Evolutionary conservation across 208 protist species (phyloP).

Genomic region (Crithidia sp.): DNA sequence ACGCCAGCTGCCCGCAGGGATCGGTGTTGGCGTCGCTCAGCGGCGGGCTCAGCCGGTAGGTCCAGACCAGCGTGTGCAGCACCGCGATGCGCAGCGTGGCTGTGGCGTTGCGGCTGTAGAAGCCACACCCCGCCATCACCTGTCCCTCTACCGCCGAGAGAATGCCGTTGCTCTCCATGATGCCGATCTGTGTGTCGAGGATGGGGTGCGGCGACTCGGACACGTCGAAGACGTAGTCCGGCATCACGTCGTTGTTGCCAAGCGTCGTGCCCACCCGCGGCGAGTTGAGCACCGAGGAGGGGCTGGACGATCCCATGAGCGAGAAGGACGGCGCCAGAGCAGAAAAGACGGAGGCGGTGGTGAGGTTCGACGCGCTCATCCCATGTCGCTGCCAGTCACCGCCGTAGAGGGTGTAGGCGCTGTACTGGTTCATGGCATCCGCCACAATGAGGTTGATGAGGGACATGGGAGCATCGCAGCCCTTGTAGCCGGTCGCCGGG

Average conservation of each 20-base stretch:
- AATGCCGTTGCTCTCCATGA: slow-evolving; percentile 36
- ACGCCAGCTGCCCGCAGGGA: slow-evolving; percentile 78
- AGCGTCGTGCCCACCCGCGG: slow-evolving; percentile 27
- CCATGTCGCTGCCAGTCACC: slow-evolving; percentile 82
- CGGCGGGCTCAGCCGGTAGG: slow-evolving; percentile 38
- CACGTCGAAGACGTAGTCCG: slow-evolving; percentile 69
- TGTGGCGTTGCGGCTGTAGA: slow-evolving; percentile 47
- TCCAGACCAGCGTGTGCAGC: slow-evolving; percentile 79
- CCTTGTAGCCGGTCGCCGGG: slow-evolving; percentile 29
- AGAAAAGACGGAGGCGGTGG: slow-evolving; percentile 24
- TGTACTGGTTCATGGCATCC: slow-evolving; percentile 42
- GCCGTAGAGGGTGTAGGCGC: slow-evolving; percentile 44
- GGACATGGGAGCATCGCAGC: slow-evolving; percentile 57
- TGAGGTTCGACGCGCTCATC: slow-evolving; percentile 36
- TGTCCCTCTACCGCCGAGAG: slow-evolving; percentile 29
- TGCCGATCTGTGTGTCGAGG: slow-evolving; percentile 29
- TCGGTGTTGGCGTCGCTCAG: slow-evolving; percentile 60
- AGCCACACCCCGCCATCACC: slow-evolving; percentile 62
- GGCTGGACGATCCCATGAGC: not conserved
- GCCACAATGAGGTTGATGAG: slow-evolving; percentile 46
- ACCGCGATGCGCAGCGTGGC: slow-evolving; percentile 42
- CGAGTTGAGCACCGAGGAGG: not conserved
- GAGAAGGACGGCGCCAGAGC: slow-evolving; percentile 22
- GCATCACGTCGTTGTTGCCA: slow-evolving; percentile 84
- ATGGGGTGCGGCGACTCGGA: slow-evolving; percentile 25